These are phyloP conservation scores for Dioscorea zingiberensis DNA, from an alignment of 106 monocot species.

Conservation along the genomic window DNA sequence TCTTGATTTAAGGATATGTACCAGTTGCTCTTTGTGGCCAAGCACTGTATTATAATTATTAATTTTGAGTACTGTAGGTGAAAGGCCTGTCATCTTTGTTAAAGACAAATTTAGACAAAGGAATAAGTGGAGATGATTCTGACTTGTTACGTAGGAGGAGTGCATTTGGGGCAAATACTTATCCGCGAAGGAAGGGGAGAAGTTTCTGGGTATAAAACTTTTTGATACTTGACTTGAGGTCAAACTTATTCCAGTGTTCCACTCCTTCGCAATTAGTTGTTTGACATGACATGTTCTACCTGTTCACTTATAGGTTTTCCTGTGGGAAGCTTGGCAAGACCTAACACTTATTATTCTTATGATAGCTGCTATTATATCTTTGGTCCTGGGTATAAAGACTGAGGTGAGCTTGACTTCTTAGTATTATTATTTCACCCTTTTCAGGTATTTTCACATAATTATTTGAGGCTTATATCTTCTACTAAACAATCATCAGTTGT, in stretches of 20 bases:
- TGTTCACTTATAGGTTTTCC: constrained; percentile 44
- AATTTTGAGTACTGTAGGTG: constrained; percentile 22
- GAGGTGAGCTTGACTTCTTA: constrained; percentile 44
- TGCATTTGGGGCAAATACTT: constrained; percentile 81
- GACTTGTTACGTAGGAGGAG: constrained; percentile 54
- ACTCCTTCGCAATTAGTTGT: background rate
- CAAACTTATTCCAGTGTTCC: too few species aligned
- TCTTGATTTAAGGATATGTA: too few species aligned
- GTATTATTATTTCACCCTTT: background rate
- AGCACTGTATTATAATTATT: background rate
- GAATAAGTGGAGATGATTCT: constrained; percentile 64
- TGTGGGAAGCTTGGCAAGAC: constrained; percentile 94
- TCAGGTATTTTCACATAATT: background rate
- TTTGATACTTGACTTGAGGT: too few species aligned
- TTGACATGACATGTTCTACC: background rate
- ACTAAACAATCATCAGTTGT: too few species aligned
- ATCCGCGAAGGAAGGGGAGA: constrained; percentile 85
- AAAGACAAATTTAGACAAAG: constrained; percentile 60
- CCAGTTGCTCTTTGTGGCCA: background rate
- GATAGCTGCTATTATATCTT: constrained; percentile 73
- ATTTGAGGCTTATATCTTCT: too few species aligned
- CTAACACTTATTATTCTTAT: constrained; percentile 84
- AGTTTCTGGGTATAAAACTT: constrained; percentile 58
- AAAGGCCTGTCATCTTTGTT: constrained; percentile 51
- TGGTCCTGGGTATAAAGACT: constrained; percentile 78